A percentile compares a stretch with the other conserved stretches of the same genome.
Evolutionary conservation across 768 basidiomycete species (phyloP).

Genomic region (Rhizopogon sp.): DNA sequence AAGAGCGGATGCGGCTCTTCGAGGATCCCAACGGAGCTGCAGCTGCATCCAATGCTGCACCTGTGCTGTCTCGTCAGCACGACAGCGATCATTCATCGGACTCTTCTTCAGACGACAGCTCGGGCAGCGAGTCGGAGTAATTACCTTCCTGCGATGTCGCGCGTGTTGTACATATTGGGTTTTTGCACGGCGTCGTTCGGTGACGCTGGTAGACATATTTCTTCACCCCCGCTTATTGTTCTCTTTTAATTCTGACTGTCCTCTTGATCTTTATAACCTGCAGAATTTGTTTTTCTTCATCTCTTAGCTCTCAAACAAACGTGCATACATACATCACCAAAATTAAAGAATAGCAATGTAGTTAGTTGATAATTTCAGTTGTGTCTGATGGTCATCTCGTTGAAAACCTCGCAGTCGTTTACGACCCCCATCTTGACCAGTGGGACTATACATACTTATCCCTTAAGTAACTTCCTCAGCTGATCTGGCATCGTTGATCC

Average conservation of each 20-base stretch:
- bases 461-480: no score
- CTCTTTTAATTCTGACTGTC: conserved; percentile 22
- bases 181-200: conserved; percentile 10
- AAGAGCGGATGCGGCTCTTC: conserved; percentile 83
- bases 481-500: no score
- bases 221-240: conserved; percentile 20
- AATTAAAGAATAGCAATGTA: conserved; percentile 44
- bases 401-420: conserved; percentile 4
- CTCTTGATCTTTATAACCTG: conserved; percentile 34
- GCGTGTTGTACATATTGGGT: conserved; percentile 9
- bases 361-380: conserved; percentile 40
- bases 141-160: neutral
- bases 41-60: conserved; percentile 28
- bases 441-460: no score
- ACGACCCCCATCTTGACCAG: no score
- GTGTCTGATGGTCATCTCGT: conserved; percentile 14
- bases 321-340: conserved; percentile 38
- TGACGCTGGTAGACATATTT: conserved; percentile 20
- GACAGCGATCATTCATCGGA: conserved; percentile 77
- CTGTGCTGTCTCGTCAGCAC: conserved; percentile 25
- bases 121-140: conserved; percentile 82
- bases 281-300: conserved; percentile 12
- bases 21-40: conserved; percentile 47
- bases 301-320: conserved; percentile 23
- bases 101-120: conserved; percentile 76